Evolutionary conservation across 257 asterid species (phyloP), one percentile per base, ranked within the genome.

Genomic region (Striga asiatica): DNA sequence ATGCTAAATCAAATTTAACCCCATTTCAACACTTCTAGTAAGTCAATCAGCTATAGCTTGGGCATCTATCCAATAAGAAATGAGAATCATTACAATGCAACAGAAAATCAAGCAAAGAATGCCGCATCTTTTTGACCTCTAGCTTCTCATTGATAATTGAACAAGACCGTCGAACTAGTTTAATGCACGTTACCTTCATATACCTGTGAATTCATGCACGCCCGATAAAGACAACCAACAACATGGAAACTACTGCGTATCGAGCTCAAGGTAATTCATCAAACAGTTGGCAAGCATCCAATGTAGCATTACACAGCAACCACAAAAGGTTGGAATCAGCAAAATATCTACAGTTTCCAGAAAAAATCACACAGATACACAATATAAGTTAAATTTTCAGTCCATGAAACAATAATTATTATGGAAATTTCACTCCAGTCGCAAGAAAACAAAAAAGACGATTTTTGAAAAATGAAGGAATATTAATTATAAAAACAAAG

Each of bases 231-330:
- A 12, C 14, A 21, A 11, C 17, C 6, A 50, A 39, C 28, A 8
- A 17, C 6, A 8, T 2, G 29, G 16, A 20, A n/a, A 6, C n/a
- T 24, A 18, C 10, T 43, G 13, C 14, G 61, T 19, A 18, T 10
- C 6, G 4, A 58, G 42, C 32, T 38, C 27, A 28, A 61, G 59
- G 71, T 70, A 69, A 56, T 72, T 68, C 60, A 66, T 67, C 81
- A 54, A 78, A 72, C 49, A 74, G 0, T 42, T 63, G 16, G 47
- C 21, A 59, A 27, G 66, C 68, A 64, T 31, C 28, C 58, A 18
- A 1, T 17, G 23, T 5, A 53, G 29, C 64, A 58, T 27, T 62
- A 22, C 25, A 9, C 27, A 21, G 17, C 6, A 41, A 14, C 41
- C 28, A 60, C 37, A 5, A n/a, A 35, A 14, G 29, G 53, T 28